Evolutionary conservation across 108 stramenopile species (phyloP), one percentile per base, ranked within the genome.

Genomic region (Cyclotella atomus): DNA sequence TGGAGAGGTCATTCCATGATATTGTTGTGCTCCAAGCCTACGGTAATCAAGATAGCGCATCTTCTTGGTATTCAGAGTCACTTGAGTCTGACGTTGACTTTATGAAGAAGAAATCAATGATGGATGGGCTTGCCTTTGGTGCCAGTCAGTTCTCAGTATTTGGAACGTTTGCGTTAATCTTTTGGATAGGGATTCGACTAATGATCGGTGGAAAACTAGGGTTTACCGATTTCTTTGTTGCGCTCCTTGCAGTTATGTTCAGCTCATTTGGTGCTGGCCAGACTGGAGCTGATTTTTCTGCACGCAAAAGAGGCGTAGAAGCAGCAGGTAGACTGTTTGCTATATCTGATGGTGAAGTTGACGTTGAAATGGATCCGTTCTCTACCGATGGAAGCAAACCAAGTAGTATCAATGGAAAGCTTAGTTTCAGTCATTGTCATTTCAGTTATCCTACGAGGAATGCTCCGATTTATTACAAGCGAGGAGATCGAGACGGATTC

Each of bases 361-460:
- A 28, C 20, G 70, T 70, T 45, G 71, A 80, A 21, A 34, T 59
- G 25, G 91, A 91, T 63, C 83, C 91, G 21, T 83, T 81, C 10
- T 90, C 87, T 19, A 28, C 62, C 8, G 55, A 49, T 17, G 91
- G 91, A 28, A 14, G 67, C 23, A 84, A 88, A 61, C 87, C 83
- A 15, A 27, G 50, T 12, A 44, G 15, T 16, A 59, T 92, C 3
- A 44, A 34, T 3, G 91, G 91, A 24, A 68, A 88, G 20, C 76
- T 93, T 25, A 52, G 41, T 20, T 90, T 93, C 49, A 43, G 73
- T 1, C 72, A 85, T 55, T 82, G 83, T 29, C 44, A 55, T 20
- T 92, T 92, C 70, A 73, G 76, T 10, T 92, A 90, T 65, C 91
- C 91, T 24, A 85, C 88, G 8, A 76, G 91, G 2, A 70, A 85